Percentiles rank a stretch among this genome's conserved stretches.
Evolutionary conservation across 2,329 filamentous ascomycete species (phyloP).

Genomic region (Botrytis pseudocinerea): DNA sequence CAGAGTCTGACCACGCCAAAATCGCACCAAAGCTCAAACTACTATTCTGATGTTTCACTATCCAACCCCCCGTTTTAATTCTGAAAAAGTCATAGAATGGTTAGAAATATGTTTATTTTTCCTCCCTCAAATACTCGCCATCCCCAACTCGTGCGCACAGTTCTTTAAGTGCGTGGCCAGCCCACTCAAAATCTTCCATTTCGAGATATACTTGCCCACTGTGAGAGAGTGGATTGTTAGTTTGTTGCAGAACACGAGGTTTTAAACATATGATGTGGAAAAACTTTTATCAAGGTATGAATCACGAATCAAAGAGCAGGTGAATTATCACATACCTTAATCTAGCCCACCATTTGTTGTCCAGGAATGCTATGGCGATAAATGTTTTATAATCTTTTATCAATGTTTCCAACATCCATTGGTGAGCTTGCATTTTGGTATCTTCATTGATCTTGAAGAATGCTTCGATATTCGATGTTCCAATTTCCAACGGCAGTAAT

Average conservation of each 20-base stretch:
- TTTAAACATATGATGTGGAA: background rate
- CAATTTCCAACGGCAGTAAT: conserved; percentile 60
- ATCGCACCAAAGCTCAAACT: background rate
- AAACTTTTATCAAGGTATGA: background rate
- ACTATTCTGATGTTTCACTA: background rate
- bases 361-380: conserved; percentile 63
- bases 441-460: conserved; percentile 35
- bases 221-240: background rate
- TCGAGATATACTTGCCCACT: conserved; percentile 87
- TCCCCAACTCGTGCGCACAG: conserved; percentile 54
- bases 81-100: background rate
- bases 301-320: background rate
- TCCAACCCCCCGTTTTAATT: background rate
- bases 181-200: conserved; percentile 73
- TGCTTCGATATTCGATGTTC: conserved; percentile 36
- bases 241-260: conserved; percentile 12
- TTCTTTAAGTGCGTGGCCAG: conserved; percentile 47
- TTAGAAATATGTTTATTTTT: background rate
- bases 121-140: conserved; percentile 38
- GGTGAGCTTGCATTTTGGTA: conserved; percentile 47
- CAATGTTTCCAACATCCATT: conserved; percentile 60
- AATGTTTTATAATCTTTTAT: conserved; percentile 69
- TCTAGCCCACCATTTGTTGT: conserved; percentile 65
- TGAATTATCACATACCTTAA: conserved; percentile 42
- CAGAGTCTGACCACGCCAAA: conserved; percentile 9